Base-by-base conservation (phyloP, 2,329 filamentous ascomycete genomes). In the Fusarium musae region DNA sequence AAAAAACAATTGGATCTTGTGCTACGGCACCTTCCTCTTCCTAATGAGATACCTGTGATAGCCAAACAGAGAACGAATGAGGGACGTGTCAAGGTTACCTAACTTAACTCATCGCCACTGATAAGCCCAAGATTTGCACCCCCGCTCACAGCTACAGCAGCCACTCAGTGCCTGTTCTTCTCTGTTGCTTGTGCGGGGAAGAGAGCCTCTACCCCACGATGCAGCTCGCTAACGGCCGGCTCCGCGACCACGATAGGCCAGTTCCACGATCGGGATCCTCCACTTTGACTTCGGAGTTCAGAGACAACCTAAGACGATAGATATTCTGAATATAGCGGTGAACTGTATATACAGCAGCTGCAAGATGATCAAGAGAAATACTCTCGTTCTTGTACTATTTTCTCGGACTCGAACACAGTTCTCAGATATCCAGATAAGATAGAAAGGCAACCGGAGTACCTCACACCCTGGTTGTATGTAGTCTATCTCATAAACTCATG, bases 191-290 rank as follows among this genome's bases (percentile, higher is more conserved):
- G 74, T 72, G 68, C 72, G 64, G 60, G 76, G 76, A 77, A 70
- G 63, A 54, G 62, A 72, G 60, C 53, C 44, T 63, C 56, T 76
- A 70, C 75, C 75, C 75, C 75, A 75, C 72, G 69, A 67, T 71
- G 19, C 34, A 65, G n/a, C 46, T 63, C 70, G 68, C 54, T 54
- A 46, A 57, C 79, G 79, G 79, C 79, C 79, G 79, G 79, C 79
- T 81, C 79, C 79, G 79, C 63, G 46, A 37, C 58, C 60, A 66
- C 59, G 72, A 75, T 71, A 73, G 69, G 63, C 49, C 56, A 57
- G 52, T 74, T 75, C 76, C 74, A 75, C 63, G 66, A 67, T 79
- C 79, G 79, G 79, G 60, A 61, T 61, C 72, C 71, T 79, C 79
- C 79, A 80, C 75, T 67, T 59, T 63, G 54, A 58, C 49, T 26